Percentiles rank a stretch among this genome's conserved stretches.
phyloP scores from a whole-genome alignment of 306 rosid species.

The Alnus rubra region DNA sequence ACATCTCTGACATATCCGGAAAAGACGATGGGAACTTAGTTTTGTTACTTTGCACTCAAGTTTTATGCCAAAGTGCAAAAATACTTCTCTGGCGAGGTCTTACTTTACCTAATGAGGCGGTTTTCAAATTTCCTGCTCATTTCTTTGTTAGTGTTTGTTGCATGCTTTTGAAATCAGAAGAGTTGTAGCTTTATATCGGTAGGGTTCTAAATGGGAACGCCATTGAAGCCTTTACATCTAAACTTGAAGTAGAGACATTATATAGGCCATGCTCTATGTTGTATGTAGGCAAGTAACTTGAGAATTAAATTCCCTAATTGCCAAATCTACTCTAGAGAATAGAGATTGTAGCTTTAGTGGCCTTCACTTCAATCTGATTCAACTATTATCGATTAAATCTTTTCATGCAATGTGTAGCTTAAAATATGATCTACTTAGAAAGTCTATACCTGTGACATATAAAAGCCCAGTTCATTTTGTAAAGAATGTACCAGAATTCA shows the following conservation, averaged over 20 bases:
- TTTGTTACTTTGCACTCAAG: neutral
- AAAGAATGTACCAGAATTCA: neutral
- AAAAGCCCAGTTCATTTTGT: neutral
- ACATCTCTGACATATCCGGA: neutral
- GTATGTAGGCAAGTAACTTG: neutral
- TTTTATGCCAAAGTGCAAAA: neutral
- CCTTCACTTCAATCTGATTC: neutral
- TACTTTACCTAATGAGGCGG: neutral
- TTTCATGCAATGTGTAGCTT: neutral
- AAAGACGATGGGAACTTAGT: neutral
- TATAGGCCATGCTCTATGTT: neutral
- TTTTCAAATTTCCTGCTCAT: neutral
- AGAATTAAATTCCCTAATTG: neutral
- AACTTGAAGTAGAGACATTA: neutral
- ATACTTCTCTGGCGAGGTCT: no score
- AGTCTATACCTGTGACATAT: neutral
- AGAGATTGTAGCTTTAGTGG: no score
- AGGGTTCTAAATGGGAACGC: no score
- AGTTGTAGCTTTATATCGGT: neutral
- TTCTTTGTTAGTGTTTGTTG: neutral
- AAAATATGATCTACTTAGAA: neutral
- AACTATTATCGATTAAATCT: neutral
- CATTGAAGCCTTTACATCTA: neutral
- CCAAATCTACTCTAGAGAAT: no score
- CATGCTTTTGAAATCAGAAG: neutral